Percentiles rank a stretch among this genome's conserved stretches.
phyloP scores from a whole-genome alignment of 345 rosid species.

The Ricinus communis region DNA sequence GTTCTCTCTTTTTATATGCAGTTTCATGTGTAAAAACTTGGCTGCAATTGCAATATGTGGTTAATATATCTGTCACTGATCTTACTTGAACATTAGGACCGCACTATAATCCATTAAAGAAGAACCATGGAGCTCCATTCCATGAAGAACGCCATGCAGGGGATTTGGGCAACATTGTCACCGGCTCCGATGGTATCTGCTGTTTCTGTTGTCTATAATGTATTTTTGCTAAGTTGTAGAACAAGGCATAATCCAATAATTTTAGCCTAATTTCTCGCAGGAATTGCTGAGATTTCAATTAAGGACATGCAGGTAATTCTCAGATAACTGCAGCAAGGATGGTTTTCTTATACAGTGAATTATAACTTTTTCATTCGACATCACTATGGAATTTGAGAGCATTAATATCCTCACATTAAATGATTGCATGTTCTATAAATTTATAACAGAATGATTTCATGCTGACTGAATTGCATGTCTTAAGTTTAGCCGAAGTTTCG shows the following conservation, averaged over 20 bases:
- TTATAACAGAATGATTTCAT: background rate
- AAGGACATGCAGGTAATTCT: slow-evolving; percentile 54
- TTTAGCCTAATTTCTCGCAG: slow-evolving; percentile 38
- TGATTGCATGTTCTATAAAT: background rate
- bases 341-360: background rate
- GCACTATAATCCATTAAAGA: slow-evolving; percentile 90
- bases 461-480: background rate
- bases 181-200: slow-evolving; percentile 65
- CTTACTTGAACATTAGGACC: slow-evolving; percentile 51
- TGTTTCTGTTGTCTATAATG: slow-evolving; percentile 3
- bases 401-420: background rate
- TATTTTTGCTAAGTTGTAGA: background rate
- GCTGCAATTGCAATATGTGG: background rate
- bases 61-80: background rate
- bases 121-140: slow-evolving; percentile 72
- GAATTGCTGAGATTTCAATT: slow-evolving; percentile 82
- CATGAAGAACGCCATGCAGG: slow-evolving; percentile 87
- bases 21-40: background rate
- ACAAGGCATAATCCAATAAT: background rate
- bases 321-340: background rate
- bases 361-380: background rate
- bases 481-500: background rate
- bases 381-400: background rate
- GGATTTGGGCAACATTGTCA: slow-evolving; percentile 86
- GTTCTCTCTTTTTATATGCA: too few species aligned